Evolutionary conservation across 2,329 filamentous ascomycete species (phyloP).

Genomic region (Fusarium sp.): DNA sequence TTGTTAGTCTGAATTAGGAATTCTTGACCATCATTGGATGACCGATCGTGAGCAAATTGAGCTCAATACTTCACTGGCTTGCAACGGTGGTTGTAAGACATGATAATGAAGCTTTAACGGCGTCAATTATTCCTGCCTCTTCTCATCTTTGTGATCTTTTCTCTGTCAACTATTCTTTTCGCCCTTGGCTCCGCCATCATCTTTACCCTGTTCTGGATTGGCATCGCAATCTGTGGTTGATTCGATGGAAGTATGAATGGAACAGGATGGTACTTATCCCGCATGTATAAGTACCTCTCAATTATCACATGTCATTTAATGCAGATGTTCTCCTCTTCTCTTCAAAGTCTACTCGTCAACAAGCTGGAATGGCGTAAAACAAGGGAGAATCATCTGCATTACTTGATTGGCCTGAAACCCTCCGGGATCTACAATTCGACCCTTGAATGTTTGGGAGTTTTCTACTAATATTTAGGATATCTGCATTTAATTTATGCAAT

Average conservation of each 20-base stretch:
- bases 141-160: conserved; percentile 68
- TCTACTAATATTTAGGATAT: too few species aligned
- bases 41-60: background rate
- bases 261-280: background rate
- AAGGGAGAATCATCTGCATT: conserved; percentile 10
- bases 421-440: background rate
- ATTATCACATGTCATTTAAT: background rate
- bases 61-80: background rate
- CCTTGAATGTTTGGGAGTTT: too few species aligned
- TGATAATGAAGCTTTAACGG: background rate
- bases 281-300: background rate
- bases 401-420: conserved; percentile 11
- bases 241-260: background rate
- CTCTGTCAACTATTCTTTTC: conserved; percentile 67
- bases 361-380: background rate
- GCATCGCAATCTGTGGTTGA: conserved; percentile 53
- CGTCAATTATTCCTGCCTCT: conserved; percentile 71
- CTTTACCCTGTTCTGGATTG: conserved; percentile 76
- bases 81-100: background rate
- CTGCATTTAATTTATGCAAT: too few species aligned
- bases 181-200: conserved; percentile 70
- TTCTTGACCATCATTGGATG: background rate
- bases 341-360: background rate
- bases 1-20: background rate
- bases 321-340: background rate